Base-by-base conservation (phyloP, 2,329 filamentous ascomycete species). In the Geosmithia flava region DNA sequence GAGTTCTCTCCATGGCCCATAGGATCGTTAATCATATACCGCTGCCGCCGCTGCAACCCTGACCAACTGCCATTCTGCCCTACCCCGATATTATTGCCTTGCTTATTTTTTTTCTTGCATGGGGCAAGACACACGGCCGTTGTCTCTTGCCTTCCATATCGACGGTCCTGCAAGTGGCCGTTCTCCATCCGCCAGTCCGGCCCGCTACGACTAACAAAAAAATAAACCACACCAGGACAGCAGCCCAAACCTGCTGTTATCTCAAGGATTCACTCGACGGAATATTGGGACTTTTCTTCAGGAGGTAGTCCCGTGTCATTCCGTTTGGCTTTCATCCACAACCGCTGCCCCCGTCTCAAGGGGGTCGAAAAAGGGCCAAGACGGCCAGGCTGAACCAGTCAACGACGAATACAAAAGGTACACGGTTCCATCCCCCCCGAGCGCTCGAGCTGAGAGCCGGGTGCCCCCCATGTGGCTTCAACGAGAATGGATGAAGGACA, bases 401-500 rank as follows among this genome's bases (percentile, higher is more conserved):
- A 27, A 19, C 20, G 23, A 8, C 30, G 29, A 37, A 39, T 3
- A 37, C 10, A 15, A 37, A 10, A 37, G n/a, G 19, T 17, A 3
- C 45, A 20, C 17, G 16, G 10, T 16, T 20, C n/a, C 45, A 20
- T 16, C 20, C 37, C 15, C n/a, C 30, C 17, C 30, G 16, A 20
- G 17, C 30, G 45, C 27, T 33, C 17, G 17, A 46, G 17, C 10
- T 37, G n/a, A 46, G 33, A 37, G 33, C 33, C 33, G 33, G 33
- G 33, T 37, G 33, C 33, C 33, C 33, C 17, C 40, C 39, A 42
- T 43, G 40, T 42, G 29, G 33, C n/a, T 30, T 42, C 45, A 20
- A 19, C 37, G 16, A 46, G 13, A 19, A 50, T 50, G 48, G 39
- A 40, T 44, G 30, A 47, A 17, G 44, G 40, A 45, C 37, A 48